Percentiles rank a stretch among this genome's conserved stretches.
Conservation (phyloP, 805 yeast genomes). For the Debaryomyces tyrocola region DNA sequence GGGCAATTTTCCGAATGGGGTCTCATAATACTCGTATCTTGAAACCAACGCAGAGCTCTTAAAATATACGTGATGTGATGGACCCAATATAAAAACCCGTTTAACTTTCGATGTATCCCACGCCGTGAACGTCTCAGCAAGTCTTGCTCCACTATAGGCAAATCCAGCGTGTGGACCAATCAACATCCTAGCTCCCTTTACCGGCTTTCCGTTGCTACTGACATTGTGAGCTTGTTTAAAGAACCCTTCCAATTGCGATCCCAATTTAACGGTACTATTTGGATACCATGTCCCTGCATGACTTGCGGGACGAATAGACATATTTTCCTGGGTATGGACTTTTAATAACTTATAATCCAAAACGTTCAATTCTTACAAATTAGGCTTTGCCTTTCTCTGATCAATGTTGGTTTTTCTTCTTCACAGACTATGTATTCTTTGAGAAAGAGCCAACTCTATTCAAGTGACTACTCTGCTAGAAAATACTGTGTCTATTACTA, state of each 20-base stretch:
- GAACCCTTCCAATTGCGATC: constrained; percentile 50
- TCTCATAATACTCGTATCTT: constrained; percentile 56
- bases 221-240: constrained; percentile 31
- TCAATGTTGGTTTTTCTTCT: no score
- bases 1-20: constrained; percentile 77
- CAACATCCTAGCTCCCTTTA: constrained; percentile 40
- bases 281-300: constrained; percentile 94
- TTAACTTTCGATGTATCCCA: constrained; percentile 60
- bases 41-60: constrained; percentile 57
- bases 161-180: constrained; percentile 83
- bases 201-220: constrained; percentile 35
- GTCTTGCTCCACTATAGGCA: constrained; percentile 71
- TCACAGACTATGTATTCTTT: no score
- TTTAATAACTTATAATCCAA: no score
- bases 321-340: not conserved
- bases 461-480: no score
- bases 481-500: no score
- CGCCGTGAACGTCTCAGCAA: constrained; percentile 73
- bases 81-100: constrained; percentile 82
- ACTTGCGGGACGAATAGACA: constrained; percentile 59
- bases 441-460: no score
- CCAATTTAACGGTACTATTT: constrained; percentile 41
- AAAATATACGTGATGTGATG: constrained; percentile 88
- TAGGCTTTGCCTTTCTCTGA: no score
- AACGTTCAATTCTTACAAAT: no score